Base-by-base conservation (phyloP, 2,329 filamentous ascomycete species). In the Lachnellula willkommii region DNA sequence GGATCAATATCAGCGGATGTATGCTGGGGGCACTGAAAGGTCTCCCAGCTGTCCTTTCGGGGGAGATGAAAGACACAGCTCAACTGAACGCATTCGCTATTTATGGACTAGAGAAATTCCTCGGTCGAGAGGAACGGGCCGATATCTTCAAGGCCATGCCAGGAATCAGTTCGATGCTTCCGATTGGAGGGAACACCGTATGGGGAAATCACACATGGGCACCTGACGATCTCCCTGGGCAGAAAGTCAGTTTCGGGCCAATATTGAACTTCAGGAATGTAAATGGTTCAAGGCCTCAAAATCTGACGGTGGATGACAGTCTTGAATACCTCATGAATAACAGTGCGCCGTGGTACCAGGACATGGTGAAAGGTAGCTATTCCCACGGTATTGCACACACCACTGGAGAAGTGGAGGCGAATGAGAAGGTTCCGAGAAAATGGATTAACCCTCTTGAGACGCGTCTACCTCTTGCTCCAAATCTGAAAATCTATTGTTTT, bases 1-100 rank as follows among this genome's bases (percentile, higher is more conserved):
- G 95, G 92, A 95, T 99, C 76, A 99, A 99, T 70, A 91, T 99
- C 66, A 94, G 89, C 63, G 94, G 94, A 5, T 99, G 93, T 72
- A 96, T 99, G 93, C 84, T 99, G 5, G 94, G 94, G 14, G 91
- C 94, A 2, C 79, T 91, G 56, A 99, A 99, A 74, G 93, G 89
- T 56, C 75, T 97, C 37, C 89, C 94, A 0, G 93, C 94, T 0
- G 82, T 97, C 0, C 77, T 99, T 1, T 96, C 92, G 0, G 94
- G 94, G 32, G 94, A 99, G 72, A 99, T 99, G 94, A 90, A 93
- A 63, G 94, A 99, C 68, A 99, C 94, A 0, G 94, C 93, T 1
- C 94, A 97, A 71, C 82, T 99, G 22, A 97, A 97, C 66, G 84
- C 93, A 2, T 95, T 97, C 70, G 94, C 94, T 8, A 93, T 99